These are phyloP conservation scores for Daldinia eschscholtzii DNA, from an alignment of 2,329 filamentous ascomycete genomes.

Conservation along the genomic window DNA sequence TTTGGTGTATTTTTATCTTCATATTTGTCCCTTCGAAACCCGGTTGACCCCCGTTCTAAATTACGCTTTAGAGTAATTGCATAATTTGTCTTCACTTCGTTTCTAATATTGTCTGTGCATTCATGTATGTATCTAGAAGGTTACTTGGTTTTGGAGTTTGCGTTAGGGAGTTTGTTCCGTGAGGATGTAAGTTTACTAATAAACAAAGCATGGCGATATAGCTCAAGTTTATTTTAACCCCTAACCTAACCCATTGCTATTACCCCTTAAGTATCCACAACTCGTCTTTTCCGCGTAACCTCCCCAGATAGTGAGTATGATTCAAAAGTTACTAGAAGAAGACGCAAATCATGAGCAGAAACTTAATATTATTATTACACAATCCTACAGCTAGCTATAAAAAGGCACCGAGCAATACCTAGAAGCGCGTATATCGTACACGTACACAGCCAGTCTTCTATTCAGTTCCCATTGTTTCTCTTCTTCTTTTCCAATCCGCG, in stretches of 20 bases:
- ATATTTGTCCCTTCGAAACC: slow-evolving; percentile 20
- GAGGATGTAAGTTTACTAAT: neutral
- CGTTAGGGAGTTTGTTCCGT: neutral
- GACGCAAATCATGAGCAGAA: neutral
- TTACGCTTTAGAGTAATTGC: slow-evolving; percentile 16
- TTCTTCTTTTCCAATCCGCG: slow-evolving; percentile 7
- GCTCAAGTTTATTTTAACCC: neutral
- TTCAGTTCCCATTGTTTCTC: neutral
- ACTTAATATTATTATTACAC: slow-evolving; percentile 17
- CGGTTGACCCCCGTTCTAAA: slow-evolving; percentile 4
- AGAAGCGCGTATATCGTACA: slow-evolving; percentile 31
- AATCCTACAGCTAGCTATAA: slow-evolving; percentile 10
- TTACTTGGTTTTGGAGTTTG: slow-evolving; percentile 3
- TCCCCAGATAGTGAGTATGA: neutral
- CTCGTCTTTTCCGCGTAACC: neutral
- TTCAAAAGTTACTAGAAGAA: neutral
- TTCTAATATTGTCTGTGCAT: neutral
- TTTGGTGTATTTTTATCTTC: slow-evolving; percentile 24
- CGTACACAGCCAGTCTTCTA: slow-evolving; percentile 8
- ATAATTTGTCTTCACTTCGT: slow-evolving; percentile 10
- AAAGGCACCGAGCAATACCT: neutral
- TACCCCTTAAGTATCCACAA: neutral
- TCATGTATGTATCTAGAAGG: neutral
- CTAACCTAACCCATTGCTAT: neutral
- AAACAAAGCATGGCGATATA: neutral